Evolutionary conservation across 805 yeast genomes (phyloP).

Genomic region (Metschnikowia drakensbergensis): DNA sequence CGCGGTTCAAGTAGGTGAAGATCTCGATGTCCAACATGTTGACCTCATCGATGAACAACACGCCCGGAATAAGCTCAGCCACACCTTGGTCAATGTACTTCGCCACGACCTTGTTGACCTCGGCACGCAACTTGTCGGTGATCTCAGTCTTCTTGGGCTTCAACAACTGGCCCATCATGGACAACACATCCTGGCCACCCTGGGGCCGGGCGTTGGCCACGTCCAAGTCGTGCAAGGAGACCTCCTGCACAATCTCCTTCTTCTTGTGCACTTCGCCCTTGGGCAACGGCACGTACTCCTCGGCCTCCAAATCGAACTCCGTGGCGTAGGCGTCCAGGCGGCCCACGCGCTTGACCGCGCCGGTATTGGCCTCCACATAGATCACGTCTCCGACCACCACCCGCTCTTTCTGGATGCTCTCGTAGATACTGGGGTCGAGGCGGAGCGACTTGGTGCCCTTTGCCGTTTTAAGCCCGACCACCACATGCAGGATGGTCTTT

Average conservation of each 20-base stretch:
- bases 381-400: conserved; percentile 95
- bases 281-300: conserved; percentile 97
- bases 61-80: conserved; percentile 98
- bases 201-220: conserved; percentile 93
- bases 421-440: conserved; percentile 89
- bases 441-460: conserved; percentile 86
- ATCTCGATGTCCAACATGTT: conserved; percentile 98
- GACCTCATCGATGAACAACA: conserved; percentile 94
- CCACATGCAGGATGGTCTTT: conserved; percentile 89
- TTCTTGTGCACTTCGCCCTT: conserved; percentile 98
- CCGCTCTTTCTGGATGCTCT: conserved; percentile 90
- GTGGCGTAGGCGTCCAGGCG: conserved; percentile 98
- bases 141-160: conserved; percentile 96
- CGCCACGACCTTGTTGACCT: conserved; percentile 92
- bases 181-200: conserved; percentile 94
- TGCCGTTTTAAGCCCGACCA: conserved; percentile 89
- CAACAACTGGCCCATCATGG: conserved; percentile 95
- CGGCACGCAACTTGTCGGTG: conserved; percentile 90
- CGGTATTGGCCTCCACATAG: conserved; percentile 95
- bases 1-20: conserved; percentile 90
- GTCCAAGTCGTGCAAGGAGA: conserved; percentile 92
- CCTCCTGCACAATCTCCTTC: conserved; percentile 97
- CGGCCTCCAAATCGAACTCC: conserved; percentile 97
- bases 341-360: conserved; percentile 95
- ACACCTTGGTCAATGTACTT: conserved; percentile 97